Evolutionary conservation across 768 basidiomycete genomes (phyloP), one percentile per base, ranked within the genome.

Genomic region (Boletus rubescentipes): DNA sequence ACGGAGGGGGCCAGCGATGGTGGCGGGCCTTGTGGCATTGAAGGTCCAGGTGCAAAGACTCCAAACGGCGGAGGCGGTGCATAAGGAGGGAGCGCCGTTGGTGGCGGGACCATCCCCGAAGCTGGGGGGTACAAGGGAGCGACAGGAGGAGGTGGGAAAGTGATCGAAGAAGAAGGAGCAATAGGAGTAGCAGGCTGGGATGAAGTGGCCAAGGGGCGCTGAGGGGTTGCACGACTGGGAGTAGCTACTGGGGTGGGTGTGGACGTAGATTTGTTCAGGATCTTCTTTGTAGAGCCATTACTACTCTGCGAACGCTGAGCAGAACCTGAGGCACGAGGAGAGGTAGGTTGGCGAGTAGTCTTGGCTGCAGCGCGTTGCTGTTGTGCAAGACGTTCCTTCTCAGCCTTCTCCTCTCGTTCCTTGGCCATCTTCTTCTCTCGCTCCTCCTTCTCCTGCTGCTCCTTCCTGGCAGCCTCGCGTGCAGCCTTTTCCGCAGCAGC

Each of bases 371-470:
- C 76, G 57, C 79, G 82, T 57, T 85, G 82, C 60, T 77, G 77
- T 59, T 79, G 78, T 41, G 64, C 67, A 46, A 67, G 62, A 49
- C 78, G 78, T 39, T 77, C 76, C 56, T 78, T 78, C 44, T 76
- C 73, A 48, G 76, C 77, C 52, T 82, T 81, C 47, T 83, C 85
- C 45, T 78, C 79, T 54, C 83, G 82, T 69, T 87, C 87, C 60
- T 80, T 85, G 49, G 79, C 78, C 53, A 81, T 72, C 46, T 82
- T 85, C 68, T 82, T 81, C 61, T 84, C 82, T 53, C 87, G 85
- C 57, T 88, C 89, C 62, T 80, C 82, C 67, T 79, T 82, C 57
- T 82, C 83, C 79, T 62, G 75, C 49, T 79, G 75, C 49, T 80
- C 77, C 47, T 72, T 75, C 60, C 63, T 66, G 11, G 61, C 71